A percentile compares a stretch with the other conserved stretches of the same genome.
Evolutionary conservation across 805 yeast genomes (phyloP).

Genomic region (Zygosaccharomyces lentus): DNA sequence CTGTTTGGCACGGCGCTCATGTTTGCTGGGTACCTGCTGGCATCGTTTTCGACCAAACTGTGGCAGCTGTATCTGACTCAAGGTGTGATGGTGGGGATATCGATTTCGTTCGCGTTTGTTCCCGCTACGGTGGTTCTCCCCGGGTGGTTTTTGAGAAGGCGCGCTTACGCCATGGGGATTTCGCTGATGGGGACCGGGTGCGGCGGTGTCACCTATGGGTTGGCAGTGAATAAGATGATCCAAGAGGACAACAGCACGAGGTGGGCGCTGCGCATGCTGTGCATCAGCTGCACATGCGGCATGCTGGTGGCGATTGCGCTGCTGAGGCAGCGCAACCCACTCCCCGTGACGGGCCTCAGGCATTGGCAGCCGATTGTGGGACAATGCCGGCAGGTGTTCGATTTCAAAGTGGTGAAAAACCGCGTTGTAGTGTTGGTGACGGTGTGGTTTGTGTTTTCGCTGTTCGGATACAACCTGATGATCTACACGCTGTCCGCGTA

Average conservation of each 20-base stretch:
- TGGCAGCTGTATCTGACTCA: conserved; percentile 71
- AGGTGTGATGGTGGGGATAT: conserved; percentile 56
- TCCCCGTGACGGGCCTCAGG: conserved; percentile 28
- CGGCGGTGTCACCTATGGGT: conserved; percentile 46
- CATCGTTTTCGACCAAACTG: conserved; percentile 51
- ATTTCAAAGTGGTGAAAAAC: conserved; percentile 29
- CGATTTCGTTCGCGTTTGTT: conserved; percentile 49
- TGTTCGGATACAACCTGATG: conserved; percentile 42
- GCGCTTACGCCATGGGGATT: conserved; percentile 53
- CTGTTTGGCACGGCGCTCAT: conserved; percentile 47
- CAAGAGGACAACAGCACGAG: conserved; percentile 39
- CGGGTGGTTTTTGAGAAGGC: conserved; percentile 62
- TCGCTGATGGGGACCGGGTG: conserved; percentile 50
- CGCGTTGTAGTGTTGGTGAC: conserved; percentile 36
- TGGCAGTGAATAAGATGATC: conserved; percentile 42
- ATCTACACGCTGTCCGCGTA: conserved; percentile 46
- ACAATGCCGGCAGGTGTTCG: conserved; percentile 36
- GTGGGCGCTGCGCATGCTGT: conserved; percentile 47
- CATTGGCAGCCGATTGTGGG: conserved; percentile 19
- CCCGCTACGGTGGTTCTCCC: conserved; percentile 61
- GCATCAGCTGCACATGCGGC: conserved; percentile 38
- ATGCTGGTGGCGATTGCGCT: conserved; percentile 40
- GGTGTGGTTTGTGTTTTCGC: conserved; percentile 37
- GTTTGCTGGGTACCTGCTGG: conserved; percentile 53
- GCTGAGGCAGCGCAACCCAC: conserved; percentile 43